These are phyloP conservation scores for Colletotrichum sansevieriae DNA, from an alignment of 2,329 filamentous ascomycete species.

Conservation along the genomic window DNA sequence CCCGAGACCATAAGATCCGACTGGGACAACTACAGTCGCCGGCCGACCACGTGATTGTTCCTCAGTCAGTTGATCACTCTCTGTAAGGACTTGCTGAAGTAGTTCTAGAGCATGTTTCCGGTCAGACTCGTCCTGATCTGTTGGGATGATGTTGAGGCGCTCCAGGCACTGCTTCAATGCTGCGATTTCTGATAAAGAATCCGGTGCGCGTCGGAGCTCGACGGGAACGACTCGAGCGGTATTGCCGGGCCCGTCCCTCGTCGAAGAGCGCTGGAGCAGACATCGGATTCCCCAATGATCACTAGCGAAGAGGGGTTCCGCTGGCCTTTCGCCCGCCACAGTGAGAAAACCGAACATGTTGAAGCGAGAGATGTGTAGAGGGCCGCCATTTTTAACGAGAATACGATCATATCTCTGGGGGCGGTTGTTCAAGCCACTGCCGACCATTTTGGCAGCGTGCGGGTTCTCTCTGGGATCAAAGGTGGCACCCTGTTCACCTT, in stretches of 20 bases:
- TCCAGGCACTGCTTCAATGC: conserved; percentile 55
- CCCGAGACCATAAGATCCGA: conserved; percentile 75
- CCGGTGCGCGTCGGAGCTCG: conserved; percentile 47
- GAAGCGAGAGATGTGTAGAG: conserved; percentile 59
- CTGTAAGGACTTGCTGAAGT: conserved; percentile 58
- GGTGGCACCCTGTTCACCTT: conserved; percentile 74
- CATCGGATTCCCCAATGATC: conserved; percentile 72
- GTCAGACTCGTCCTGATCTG: conserved; percentile 54
- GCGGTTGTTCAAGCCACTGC: conserved; percentile 61
- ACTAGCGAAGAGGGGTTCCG: conserved; percentile 55
- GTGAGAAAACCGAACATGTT: conserved; percentile 68
- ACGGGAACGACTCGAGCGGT: conserved; percentile 50
- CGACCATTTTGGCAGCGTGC: conserved; percentile 65
- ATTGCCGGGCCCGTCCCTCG: not conserved
- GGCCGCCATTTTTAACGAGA: conserved; percentile 60
- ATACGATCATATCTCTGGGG: conserved; percentile 77
- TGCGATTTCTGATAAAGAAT: conserved; percentile 49
- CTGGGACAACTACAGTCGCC: conserved; percentile 66
- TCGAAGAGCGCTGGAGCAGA: conserved; percentile 47
- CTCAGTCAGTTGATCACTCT: conserved; percentile 45
- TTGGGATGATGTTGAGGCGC: conserved; percentile 59
- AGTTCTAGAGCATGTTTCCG: conserved; percentile 60
- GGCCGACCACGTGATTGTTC: conserved; percentile 43
- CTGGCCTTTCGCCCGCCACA: conserved; percentile 38
- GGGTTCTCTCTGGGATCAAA: conserved; percentile 71